phyloP scores from a whole-genome alignment of 208 protist species.

The Crithidia thermophila region DNA sequence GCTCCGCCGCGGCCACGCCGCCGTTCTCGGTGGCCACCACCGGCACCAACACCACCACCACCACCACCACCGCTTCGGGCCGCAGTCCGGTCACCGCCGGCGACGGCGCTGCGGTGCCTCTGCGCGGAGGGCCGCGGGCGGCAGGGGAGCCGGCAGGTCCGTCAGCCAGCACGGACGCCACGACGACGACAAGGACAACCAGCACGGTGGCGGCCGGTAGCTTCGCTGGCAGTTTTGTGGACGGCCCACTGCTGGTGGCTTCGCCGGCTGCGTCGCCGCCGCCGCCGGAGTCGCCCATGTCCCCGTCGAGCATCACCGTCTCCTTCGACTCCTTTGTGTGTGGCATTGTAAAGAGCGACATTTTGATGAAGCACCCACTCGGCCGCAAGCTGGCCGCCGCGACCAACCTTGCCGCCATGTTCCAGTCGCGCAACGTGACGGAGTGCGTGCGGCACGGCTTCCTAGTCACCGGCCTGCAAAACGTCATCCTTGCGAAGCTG shows the following conservation, averaged over 20 bases:
- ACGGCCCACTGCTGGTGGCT: not conserved
- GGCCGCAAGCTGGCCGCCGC: constrained; percentile 76
- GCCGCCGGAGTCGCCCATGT: constrained; percentile 9
- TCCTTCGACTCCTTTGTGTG: constrained; percentile 88
- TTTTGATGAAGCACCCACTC: constrained; percentile 83
- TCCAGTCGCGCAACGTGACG: constrained; percentile 74
- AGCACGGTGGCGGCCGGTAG: not conserved
- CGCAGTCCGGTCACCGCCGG: not conserved
- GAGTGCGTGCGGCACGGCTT: constrained; percentile 86
- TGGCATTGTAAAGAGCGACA: constrained; percentile 78
- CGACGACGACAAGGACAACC: not conserved
- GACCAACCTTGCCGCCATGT: constrained; percentile 78
- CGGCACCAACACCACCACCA: too few species aligned
- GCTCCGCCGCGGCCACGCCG: not conserved
- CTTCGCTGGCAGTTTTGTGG: not conserved
- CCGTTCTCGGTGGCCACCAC: too few species aligned
- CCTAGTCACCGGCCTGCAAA: constrained; percentile 70
- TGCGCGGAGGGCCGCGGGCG: too few species aligned
- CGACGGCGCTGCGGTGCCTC: not conserved
- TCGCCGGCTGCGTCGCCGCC: not conserved
- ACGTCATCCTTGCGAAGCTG: constrained; percentile 69
- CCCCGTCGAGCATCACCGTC: constrained; percentile 38
- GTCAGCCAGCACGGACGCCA: not conserved
- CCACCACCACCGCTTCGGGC: not conserved
- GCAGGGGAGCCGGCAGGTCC: not conserved